Evolutionary conservation across 768 basidiomycete species (phyloP).

Genomic region (Auricularia sp.): DNA sequence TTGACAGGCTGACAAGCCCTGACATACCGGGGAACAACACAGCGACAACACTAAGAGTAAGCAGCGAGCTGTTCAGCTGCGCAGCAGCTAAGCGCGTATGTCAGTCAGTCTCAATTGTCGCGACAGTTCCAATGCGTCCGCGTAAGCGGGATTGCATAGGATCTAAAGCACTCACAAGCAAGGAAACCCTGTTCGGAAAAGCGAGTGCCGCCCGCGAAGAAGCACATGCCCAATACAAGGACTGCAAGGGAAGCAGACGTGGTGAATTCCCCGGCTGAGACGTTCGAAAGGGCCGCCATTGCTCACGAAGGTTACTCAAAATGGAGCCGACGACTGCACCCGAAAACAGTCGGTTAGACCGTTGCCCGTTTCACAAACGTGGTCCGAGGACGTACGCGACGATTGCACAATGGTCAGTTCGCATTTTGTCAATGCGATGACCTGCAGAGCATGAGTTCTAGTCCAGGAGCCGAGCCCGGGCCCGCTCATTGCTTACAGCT

Average conservation of each 20-base stretch:
- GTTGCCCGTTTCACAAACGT: background rate
- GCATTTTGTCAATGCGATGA: slow-evolving; percentile 74
- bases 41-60: slow-evolving; percentile 72
- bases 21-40: slow-evolving; percentile 48
- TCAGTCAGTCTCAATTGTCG: background rate
- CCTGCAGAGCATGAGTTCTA: slow-evolving; percentile 26
- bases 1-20: background rate
- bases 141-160: background rate
- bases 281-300: slow-evolving; percentile 3
- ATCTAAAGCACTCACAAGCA: slow-evolving; percentile 37
- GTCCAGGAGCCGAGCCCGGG: background rate
- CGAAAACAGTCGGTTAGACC: background rate
- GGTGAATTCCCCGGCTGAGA: background rate
- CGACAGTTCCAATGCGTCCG: too few relatives aligned
- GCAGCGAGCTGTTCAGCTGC: slow-evolving; percentile 64
- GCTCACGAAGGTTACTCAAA: slow-evolving; percentile 56
- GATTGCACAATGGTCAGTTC: slow-evolving; percentile 75
- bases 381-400: slow-evolving; percentile 37
- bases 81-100: slow-evolving; percentile 39
- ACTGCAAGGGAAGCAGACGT: slow-evolving; percentile 30
- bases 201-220: slow-evolving; percentile 71
- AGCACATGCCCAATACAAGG: slow-evolving; percentile 82
- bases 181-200: slow-evolving; percentile 77
- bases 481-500: slow-evolving; percentile 40
- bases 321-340: slow-evolving; percentile 68